These are phyloP conservation scores for Athelia sp. DNA, from an alignment of 1,284 basidiomycete genomes.

Conservation along the genomic window DNA sequence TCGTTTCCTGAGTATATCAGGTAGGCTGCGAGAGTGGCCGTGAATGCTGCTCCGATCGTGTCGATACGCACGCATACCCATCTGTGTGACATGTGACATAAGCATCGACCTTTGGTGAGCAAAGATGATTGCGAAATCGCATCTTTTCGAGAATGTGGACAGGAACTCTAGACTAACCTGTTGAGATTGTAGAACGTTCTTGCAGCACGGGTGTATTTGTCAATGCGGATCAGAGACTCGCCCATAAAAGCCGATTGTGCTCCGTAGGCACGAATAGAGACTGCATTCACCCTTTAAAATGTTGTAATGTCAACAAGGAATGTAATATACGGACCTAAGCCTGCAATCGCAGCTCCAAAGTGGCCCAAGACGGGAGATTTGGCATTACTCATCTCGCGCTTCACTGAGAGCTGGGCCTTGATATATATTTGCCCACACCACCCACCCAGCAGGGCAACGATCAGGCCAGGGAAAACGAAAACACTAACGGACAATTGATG, in stretches of 20 bases:
- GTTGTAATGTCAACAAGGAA: neutral
- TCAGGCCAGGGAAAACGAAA: constrained; percentile 19
- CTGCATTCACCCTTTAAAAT: constrained; percentile 22
- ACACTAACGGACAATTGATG: constrained; percentile 2
- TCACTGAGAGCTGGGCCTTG: constrained; percentile 70
- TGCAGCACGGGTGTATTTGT: constrained; percentile 41
- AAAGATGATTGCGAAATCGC: constrained; percentile 9
- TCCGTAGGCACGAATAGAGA: constrained; percentile 58
- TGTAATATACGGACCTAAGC: constrained; percentile 46
- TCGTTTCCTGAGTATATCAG: constrained; percentile 40
- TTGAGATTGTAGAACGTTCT: constrained; percentile 53
- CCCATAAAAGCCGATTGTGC: constrained; percentile 41
- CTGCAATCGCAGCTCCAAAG: constrained; percentile 64
- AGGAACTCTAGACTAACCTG: constrained; percentile 21
- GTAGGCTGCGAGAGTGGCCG: constrained; percentile 47
- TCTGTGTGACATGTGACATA: constrained; percentile 19
- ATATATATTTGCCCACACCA: constrained; percentile 50
- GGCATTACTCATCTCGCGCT: constrained; percentile 71
- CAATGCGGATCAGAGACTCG: constrained; percentile 41
- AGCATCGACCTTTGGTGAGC: constrained; percentile 5
- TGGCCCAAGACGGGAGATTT: constrained; percentile 64
- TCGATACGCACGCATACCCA: constrained; percentile 56
- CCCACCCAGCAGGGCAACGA: constrained; percentile 31
- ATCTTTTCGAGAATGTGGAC: too few species aligned
- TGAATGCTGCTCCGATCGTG: constrained; percentile 45